Conservation (phyloP, 768 basidiomycete species). For the Leccinum subgranulosum region DNA sequence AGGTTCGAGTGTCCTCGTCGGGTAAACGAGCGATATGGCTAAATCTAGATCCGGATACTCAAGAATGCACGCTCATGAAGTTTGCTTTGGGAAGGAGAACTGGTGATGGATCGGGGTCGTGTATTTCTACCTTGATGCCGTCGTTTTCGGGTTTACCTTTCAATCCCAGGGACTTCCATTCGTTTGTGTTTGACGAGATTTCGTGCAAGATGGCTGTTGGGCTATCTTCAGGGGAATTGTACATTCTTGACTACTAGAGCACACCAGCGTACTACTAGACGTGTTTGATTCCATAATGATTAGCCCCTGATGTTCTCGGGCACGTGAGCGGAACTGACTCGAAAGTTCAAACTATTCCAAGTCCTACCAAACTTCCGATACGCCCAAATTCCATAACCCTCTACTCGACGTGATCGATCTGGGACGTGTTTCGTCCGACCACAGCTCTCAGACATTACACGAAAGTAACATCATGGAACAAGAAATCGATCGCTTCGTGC, state of each 20-base stretch:
- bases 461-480: slow-evolving; percentile 54
- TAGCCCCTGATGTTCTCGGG: slow-evolving; percentile 20
- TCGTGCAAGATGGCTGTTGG: slow-evolving; percentile 50
- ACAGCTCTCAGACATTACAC: slow-evolving; percentile 6
- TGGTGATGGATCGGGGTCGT: slow-evolving; percentile 4
- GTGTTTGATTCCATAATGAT: neutral
- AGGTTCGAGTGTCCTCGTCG: slow-evolving; percentile 15
- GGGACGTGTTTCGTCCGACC: slow-evolving; percentile 18
- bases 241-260: slow-evolving; percentile 38
- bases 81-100: slow-evolving; percentile 33
- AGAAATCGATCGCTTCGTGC: slow-evolving; percentile 72
- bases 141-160: slow-evolving; percentile 51
- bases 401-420: slow-evolving; percentile 11
- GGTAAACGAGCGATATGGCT: slow-evolving; percentile 23
- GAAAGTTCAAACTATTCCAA: neutral
- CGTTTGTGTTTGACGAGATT: slow-evolving; percentile 54
- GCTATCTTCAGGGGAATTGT: slow-evolving; percentile 52
- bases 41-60: slow-evolving; percentile 13
- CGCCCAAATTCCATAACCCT: neutral
- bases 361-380: slow-evolving; percentile 1
- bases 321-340: slow-evolving; percentile 27
- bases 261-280: neutral
- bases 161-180: slow-evolving; percentile 41
- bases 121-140: slow-evolving; percentile 38
- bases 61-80: slow-evolving; percentile 49